phyloP scores from a whole-genome alignment of 345 rosid genomes.

The Orychophragmus violaceus region DNA sequence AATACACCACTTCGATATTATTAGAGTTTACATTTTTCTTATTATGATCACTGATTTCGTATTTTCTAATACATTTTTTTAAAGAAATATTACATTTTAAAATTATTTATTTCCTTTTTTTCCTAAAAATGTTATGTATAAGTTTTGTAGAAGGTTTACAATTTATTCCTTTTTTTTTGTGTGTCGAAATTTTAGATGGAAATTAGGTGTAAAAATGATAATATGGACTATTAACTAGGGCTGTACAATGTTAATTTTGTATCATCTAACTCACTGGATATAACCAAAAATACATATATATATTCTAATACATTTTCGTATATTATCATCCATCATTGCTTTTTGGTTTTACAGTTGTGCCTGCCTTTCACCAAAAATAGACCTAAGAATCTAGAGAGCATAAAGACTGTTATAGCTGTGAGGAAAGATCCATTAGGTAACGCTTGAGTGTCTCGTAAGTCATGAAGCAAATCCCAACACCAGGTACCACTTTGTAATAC shows the following conservation, averaged over 20 bases:
- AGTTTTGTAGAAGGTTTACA: too few relatives aligned
- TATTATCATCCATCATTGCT: neutral
- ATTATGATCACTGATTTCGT: too few relatives aligned
- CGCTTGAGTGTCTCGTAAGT: constrained; percentile 75
- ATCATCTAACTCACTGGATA: neutral
- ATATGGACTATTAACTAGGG: neutral
- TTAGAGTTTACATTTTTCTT: too few relatives aligned
- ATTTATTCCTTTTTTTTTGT: too few relatives aligned
- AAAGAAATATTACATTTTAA: too few relatives aligned
- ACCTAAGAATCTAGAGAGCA: constrained; percentile 31
- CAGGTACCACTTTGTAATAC: constrained; percentile 88
- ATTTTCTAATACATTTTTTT: too few relatives aligned
- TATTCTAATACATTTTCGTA: constrained; percentile 8
- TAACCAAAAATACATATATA: neutral
- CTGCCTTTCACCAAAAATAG: constrained; percentile 31
- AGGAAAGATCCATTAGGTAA: constrained; percentile 41
- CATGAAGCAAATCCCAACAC: constrained; percentile 96
- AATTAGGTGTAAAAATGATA: too few relatives aligned
- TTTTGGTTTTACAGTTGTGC: neutral
- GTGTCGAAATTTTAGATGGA: too few relatives aligned
- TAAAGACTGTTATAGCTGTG: constrained; percentile 28
- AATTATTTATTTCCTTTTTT: too few relatives aligned
- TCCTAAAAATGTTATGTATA: too few relatives aligned
- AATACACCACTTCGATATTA: too few relatives aligned
- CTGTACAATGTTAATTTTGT: neutral